phyloP scores from a whole-genome alignment of 2,329 filamentous ascomycete species.

The Monosporascus sp. region DNA sequence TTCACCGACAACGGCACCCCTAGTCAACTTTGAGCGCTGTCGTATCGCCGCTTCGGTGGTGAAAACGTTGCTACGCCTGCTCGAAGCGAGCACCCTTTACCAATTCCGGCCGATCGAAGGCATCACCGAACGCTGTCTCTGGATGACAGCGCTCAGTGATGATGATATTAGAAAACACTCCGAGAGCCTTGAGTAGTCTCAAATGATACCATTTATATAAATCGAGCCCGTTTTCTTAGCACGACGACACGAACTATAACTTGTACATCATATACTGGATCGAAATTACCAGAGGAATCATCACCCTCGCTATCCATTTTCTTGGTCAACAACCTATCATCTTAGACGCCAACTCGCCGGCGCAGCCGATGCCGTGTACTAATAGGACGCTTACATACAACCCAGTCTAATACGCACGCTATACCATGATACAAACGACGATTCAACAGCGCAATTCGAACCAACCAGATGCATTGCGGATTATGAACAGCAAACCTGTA shows the following conservation, averaged over 20 bases:
- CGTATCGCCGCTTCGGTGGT: conserved; percentile 70
- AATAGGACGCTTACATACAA: background rate
- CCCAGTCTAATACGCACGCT: background rate
- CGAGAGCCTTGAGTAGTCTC: conserved; percentile 39
- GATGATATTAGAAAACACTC: conserved; percentile 62
- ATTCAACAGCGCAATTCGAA: background rate
- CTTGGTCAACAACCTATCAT: background rate
- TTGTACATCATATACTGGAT: conserved; percentile 16
- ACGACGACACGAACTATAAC: conserved; percentile 7
- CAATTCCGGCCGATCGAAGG: conserved; percentile 69
- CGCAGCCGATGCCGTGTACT: background rate
- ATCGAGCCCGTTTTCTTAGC: background rate
- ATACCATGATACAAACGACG: background rate
- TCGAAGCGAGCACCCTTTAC: conserved; percentile 74
- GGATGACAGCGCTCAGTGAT: conserved; percentile 72
- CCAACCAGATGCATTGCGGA: background rate
- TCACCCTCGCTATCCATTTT: background rate
- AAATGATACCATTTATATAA: background rate
- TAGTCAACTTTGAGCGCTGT: conserved; percentile 81
- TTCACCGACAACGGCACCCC: conserved; percentile 58
- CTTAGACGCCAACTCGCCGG: background rate
- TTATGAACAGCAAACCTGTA: no score
- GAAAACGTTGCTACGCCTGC: conserved; percentile 71
- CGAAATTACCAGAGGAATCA: background rate
- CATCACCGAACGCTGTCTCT: conserved; percentile 75